Evolutionary conservation across 2,329 filamentous ascomycete species (phyloP), one percentile per base, ranked within the genome.

Genomic region (Cryphonectria japonica): DNA sequence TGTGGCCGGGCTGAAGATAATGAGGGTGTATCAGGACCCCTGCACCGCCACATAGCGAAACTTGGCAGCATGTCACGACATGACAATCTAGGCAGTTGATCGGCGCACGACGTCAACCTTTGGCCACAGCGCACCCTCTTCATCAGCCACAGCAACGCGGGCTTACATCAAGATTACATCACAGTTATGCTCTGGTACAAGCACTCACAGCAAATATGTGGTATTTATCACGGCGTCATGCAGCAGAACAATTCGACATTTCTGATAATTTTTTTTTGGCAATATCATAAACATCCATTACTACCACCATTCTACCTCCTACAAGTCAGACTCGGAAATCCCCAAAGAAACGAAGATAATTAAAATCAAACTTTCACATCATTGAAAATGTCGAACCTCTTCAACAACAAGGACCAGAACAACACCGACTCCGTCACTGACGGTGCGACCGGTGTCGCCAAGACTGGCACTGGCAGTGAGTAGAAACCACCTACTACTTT

Each of bases 391-490:
- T 68, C 71, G 37, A 64, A 64, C 34, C 63, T 73, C 29, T 66
- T 73, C 43, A 68, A 63, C 62, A 72, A 70, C 57, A 68, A 72
- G 29, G 50, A 71, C n/a, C 66, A 73, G 29, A 52, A 68, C 32
- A 34, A 69, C 39, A 67, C 67, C 6, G 57, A 52, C 16, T 70
- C 69, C 1, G 16, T 73, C 34, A 69, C 71, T 8, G 69, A 72
- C 9, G 71, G 71, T 26, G 69, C 39, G 1, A 71, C 67, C 7
- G 72, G 72, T 7, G 61, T 68, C 3, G 72, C 72, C 16, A 72
- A 72, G 65, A 73, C 72, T 0, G 72, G 72, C 16, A 73, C 72
- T 29, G 70, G 71, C 29, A 71, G 71, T 72, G 29, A 54, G 71
- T 22, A 61, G 1, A 13, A n/a, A n/a, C 7, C 19, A 43, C 14